Base-by-base conservation (phyloP, 768 basidiomycete species). In the Pleurotus tuber-regium region DNA sequence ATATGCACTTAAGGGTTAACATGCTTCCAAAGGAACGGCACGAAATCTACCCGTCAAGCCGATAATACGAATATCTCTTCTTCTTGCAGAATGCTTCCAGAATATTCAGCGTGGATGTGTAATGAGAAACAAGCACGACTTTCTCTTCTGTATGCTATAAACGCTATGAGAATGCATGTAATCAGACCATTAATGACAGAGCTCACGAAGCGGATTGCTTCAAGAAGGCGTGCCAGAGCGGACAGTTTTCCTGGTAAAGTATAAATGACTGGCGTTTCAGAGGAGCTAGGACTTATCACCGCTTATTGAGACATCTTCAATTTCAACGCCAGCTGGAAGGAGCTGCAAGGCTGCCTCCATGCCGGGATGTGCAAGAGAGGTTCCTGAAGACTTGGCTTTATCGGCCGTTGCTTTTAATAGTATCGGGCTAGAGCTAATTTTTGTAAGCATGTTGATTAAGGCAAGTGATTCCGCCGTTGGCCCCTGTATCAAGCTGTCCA, bases 71-170 rank as follows among this genome's bases (percentile, higher is more conserved):
- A 65, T 93, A 98, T 8, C 74, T 70, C 59, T 77, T 82, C 56
- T 78, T 82, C 65, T 84, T 81, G 70, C 94, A 96, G 58, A 85
- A 89, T 2, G 82, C 82, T 70, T 98, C 92, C 25, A 99, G 73
- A 51, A 99, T 82, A 61, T 98, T 90, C 48, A 99, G 82, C 1
- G 95, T 97, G 4, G 89, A 87, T 0, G 95, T 98, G 61, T 89
- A 99, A 64, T 98, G 95, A n/a, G 94, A 98, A 28, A 96, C 91
- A 35, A 99, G 70, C 28, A 98, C 88, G 59, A 92, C 89, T 79
- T 99, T 99, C 70, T 99, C 96, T 33, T 89, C 84, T 0, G 91
- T 93, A 29, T 74, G 71, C 85, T 91, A 53, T 52, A 16, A 6
- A 59, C 35, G 56, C 48, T 30, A 39, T 50, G 16, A 28, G 36